Conservation (phyloP, 352 stramenopile genomes). For the Pythium aquatile region DNA sequence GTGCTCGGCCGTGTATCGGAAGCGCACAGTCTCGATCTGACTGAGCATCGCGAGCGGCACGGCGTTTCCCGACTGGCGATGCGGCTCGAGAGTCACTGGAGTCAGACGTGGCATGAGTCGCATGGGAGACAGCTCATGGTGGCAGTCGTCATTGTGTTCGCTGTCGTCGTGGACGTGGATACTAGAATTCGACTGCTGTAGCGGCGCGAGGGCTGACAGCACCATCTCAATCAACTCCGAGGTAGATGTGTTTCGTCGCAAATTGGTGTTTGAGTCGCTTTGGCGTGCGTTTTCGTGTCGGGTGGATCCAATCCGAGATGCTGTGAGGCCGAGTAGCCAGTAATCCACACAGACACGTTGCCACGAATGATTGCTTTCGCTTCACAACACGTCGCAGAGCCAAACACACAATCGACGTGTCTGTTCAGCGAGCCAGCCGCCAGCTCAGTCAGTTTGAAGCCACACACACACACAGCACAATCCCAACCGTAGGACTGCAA, state of each 20-base stretch:
- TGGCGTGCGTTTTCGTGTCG: neutral
- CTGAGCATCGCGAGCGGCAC: conserved; percentile 50
- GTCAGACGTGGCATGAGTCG: conserved; percentile 6
- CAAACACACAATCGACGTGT: neutral
- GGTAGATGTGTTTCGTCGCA: conserved; percentile 4
- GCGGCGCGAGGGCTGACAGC: neutral
- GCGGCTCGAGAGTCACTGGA: conserved; percentile 37
- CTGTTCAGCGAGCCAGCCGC: neutral
- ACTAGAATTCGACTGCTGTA: neutral
- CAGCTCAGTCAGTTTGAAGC: neutral
- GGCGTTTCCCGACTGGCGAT: conserved; percentile 53
- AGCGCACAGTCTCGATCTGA: conserved; percentile 49
- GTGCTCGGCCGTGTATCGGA: conserved; percentile 45
- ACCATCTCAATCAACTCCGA: conserved; percentile 1
- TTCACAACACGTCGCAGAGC: neutral
- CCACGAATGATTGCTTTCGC: conserved; percentile 7
- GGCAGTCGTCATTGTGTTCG: neutral
- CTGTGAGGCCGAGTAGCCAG: neutral
- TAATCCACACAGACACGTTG: conserved; percentile 1
- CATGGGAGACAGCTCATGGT: neutral
- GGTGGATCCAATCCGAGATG: neutral
- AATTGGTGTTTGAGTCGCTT: conserved; percentile 6
- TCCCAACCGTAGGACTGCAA: neutral
- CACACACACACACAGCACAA: neutral
- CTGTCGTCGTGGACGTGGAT: neutral